Evolutionary conservation across 768 basidiomycete species (phyloP).

Genomic region (Coprinopsis sp.): DNA sequence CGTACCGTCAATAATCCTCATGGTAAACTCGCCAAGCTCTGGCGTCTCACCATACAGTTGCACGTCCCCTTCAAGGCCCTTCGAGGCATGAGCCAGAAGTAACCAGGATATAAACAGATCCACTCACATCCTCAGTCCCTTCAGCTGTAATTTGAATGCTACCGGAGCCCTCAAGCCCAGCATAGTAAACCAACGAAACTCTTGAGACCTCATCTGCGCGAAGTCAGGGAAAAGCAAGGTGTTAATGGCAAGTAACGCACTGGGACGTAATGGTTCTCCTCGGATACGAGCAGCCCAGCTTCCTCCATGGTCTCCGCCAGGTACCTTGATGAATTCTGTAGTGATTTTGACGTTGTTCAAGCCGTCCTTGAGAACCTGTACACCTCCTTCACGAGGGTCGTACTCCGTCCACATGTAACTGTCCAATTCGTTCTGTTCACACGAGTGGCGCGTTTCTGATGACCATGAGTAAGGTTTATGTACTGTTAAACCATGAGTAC

Average conservation of each 20-base stretch:
- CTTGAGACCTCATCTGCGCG: slow-evolving; percentile 45
- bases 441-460: slow-evolving; percentile 75
- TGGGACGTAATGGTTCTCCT: slow-evolving; percentile 66
- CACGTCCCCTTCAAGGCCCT: slow-evolving; percentile 75
- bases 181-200: slow-evolving; percentile 79
- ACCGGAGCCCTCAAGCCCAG: slow-evolving; percentile 85
- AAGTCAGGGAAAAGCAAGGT: background rate
- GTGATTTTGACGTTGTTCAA: slow-evolving; percentile 82
- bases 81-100: background rate
- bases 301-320: slow-evolving; percentile 76
- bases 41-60: slow-evolving; percentile 69
- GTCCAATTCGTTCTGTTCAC: slow-evolving; percentile 83
- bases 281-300: slow-evolving; percentile 86
- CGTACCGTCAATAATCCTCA: slow-evolving; percentile 76
- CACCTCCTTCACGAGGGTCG: slow-evolving; percentile 80
- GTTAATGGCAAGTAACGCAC: slow-evolving; percentile 33
- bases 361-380: slow-evolving; percentile 78
- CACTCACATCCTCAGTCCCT: slow-evolving; percentile 65
- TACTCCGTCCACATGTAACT: slow-evolving; percentile 86
- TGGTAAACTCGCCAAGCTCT: slow-evolving; percentile 76
- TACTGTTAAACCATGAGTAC: slow-evolving; percentile 22
- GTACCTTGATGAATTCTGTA: slow-evolving; percentile 82
- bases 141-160: slow-evolving; percentile 75
- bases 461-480: slow-evolving; percentile 5
- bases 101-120: slow-evolving; percentile 4